Evolutionary conservation across 129 eudicot genomes (phyloP).

Genomic region (Chrysanthemum seticuspe): DNA sequence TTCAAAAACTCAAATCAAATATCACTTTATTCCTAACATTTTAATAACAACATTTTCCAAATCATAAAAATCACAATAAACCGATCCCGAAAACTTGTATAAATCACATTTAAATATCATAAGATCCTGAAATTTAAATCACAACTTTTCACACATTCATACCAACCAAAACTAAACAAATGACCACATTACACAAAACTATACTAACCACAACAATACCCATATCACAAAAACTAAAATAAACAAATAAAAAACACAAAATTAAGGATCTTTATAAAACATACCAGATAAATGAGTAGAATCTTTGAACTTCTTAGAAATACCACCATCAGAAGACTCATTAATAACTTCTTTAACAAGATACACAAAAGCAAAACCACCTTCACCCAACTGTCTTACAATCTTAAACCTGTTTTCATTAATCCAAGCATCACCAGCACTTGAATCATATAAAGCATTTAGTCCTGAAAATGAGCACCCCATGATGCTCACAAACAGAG

Average conservation of each 20-base stretch:
- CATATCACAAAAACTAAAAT: background rate
- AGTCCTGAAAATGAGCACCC: conserved; percentile 96
- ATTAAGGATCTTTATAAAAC: conserved; percentile 15
- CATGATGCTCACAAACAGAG: conserved; percentile 35
- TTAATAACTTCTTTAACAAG: conserved; percentile 43
- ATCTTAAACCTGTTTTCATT: conserved; percentile 47
- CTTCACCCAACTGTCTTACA: conserved; percentile 49
- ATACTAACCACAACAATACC: conserved; percentile 1
- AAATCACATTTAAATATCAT: background rate
- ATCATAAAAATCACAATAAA: conserved; percentile 4
- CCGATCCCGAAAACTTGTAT: background rate
- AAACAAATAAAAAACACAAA: background rate
- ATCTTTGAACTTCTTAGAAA: conserved; percentile 64
- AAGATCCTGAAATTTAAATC: too few relatives aligned
- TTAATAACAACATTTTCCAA: background rate
- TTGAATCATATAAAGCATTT: conserved; percentile 80
- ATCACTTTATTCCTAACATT: background rate
- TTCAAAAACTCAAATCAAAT: conserved; percentile 58
- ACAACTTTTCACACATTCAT: background rate
- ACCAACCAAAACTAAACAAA: background rate
- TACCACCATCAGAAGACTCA: conserved; percentile 35
- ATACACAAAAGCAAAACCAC: conserved; percentile 48
- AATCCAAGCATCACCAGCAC: conserved; percentile 89
- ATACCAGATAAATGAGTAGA: conserved; percentile 82
- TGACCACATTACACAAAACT: conserved; percentile 6